These are phyloP conservation scores for Sporothrix luriei DNA, from an alignment of 2,329 filamentous ascomycete genomes.

Conservation along the genomic window DNA sequence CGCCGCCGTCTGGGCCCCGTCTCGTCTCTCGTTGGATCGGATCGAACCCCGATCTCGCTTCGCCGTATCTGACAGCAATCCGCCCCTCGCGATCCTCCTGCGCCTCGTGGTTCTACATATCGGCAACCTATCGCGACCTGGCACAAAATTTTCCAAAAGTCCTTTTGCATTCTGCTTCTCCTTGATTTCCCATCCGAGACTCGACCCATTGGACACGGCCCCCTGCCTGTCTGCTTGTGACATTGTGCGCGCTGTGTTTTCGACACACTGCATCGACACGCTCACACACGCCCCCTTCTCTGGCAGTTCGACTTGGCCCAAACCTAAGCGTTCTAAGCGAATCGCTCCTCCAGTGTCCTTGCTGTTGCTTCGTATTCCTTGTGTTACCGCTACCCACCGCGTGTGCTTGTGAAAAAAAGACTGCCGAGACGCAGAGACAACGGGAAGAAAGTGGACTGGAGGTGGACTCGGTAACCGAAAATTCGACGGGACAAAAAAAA, in stretches of 20 bases:
- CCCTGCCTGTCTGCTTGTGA: slow-evolving; percentile 28
- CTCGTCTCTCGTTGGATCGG: background rate
- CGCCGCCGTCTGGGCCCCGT: background rate
- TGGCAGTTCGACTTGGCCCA: background rate
- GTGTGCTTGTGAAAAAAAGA: slow-evolving; percentile 16
- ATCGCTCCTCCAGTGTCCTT: background rate
- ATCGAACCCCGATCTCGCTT: background rate
- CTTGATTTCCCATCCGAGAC: slow-evolving; percentile 18
- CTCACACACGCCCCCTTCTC: background rate
- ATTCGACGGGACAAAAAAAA: background rate
- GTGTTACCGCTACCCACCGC: slow-evolving; percentile 15
- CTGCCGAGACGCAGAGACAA: slow-evolving; percentile 13
- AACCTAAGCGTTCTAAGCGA: slow-evolving; percentile 21
- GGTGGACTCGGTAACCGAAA: slow-evolving; percentile 13
- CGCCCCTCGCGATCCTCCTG: background rate
- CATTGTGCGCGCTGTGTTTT: slow-evolving; percentile 9
- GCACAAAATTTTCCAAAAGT: background rate
- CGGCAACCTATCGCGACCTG: background rate
- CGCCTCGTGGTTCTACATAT: background rate
- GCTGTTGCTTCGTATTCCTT: slow-evolving; percentile 4
- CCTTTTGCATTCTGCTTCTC: background rate
- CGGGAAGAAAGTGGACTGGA: slow-evolving; percentile 25
- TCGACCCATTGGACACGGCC: slow-evolving; percentile 30
- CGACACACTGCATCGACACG: slow-evolving; percentile 15
- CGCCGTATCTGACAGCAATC: background rate